phyloP scores from a whole-genome alignment of 805 yeast species.

The Starmerella riodocensis region DNA sequence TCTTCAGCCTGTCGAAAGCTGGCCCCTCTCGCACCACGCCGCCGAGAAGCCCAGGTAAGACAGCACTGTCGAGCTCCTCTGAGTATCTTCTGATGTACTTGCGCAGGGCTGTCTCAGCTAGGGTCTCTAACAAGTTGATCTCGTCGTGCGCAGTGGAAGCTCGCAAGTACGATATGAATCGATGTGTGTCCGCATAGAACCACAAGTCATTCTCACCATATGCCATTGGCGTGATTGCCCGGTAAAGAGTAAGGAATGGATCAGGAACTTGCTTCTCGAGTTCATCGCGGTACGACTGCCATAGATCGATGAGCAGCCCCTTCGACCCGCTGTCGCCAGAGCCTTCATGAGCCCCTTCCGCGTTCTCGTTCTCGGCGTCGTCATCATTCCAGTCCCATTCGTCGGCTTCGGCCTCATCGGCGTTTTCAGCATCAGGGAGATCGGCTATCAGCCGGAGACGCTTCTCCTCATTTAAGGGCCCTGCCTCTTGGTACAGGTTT shows the following conservation, averaged over 20 bases:
- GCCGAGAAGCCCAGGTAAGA: constrained; percentile 11
- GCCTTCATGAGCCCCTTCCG: neutral
- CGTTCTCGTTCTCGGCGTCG: constrained; percentile 16
- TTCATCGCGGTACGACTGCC: constrained; percentile 7
- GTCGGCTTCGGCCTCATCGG: constrained; percentile 5
- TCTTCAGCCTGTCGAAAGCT: constrained; percentile 3
- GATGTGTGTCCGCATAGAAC: constrained; percentile 17
- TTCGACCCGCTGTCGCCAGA: neutral
- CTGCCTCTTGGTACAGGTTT: neutral
- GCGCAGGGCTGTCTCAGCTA: constrained; percentile 11
- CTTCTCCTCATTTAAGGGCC: neutral
- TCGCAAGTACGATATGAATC: constrained; percentile 5
- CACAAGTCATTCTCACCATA: constrained; percentile 13
- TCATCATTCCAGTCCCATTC: constrained; percentile 22
- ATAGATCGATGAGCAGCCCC: constrained; percentile 5
- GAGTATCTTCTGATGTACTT: constrained; percentile 2
- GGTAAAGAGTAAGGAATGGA: constrained; percentile 12
- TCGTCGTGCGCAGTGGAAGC: constrained; percentile 1
- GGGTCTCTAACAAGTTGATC: constrained; percentile 2
- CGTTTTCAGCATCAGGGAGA: constrained; percentile 1
- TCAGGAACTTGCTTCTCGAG: constrained; percentile 4
- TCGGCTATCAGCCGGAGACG: neutral
- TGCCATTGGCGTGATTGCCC: constrained; percentile 18
- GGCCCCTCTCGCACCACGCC: neutral
- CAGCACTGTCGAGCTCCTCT: constrained; percentile 5